Evolutionary conservation across 2,329 filamentous ascomycete genomes (phyloP).

Genomic region (Neofusicoccum umdonicola): DNA sequence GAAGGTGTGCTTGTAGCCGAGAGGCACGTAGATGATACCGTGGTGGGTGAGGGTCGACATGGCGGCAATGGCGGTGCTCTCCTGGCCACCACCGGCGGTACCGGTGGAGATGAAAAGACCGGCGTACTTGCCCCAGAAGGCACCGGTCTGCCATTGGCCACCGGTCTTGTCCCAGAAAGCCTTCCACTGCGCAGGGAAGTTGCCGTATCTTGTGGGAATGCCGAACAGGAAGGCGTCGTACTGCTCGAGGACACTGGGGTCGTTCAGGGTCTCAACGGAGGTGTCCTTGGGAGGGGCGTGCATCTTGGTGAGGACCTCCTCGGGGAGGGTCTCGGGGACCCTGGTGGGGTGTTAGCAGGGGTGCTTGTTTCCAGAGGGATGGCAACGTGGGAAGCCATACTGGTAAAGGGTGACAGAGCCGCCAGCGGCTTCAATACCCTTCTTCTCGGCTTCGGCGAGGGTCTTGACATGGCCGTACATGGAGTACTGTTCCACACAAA

Average conservation of each 20-base stretch:
- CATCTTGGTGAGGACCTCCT: conserved; percentile 88
- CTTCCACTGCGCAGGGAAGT: conserved; percentile 97
- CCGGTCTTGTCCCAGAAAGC: conserved; percentile 89
- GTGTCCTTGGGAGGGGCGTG: conserved; percentile 74
- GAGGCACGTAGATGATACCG: conserved; percentile 92
- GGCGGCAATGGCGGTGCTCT: conserved; percentile 75
- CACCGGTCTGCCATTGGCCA: conserved; percentile 75
- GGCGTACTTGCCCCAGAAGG: conserved; percentile 82
- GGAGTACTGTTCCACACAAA: conserved; percentile 64
- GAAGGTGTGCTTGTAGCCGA: conserved; percentile 86
- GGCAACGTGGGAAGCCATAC: conserved; percentile 42
- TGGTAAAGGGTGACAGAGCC: conserved; percentile 80
- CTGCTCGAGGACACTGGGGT: conserved; percentile 60
- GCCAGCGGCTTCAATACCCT: conserved; percentile 83
- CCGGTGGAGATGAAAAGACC: conserved; percentile 90
- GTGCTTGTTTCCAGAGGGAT: background rate
- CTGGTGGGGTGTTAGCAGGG: conserved; percentile 37
- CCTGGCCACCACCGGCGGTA: conserved; percentile 84
- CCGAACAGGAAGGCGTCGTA: conserved; percentile 93
- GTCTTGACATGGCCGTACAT: conserved; percentile 88
- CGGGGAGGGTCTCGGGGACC: conserved; percentile 78
- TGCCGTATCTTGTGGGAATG: conserved; percentile 93
- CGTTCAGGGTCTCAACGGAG: conserved; percentile 61
- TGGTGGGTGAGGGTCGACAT: conserved; percentile 90
- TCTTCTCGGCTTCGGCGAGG: conserved; percentile 86